A percentile compares a stretch with the other conserved stretches of the same genome.
Evolutionary conservation across 2,329 filamentous ascomycete genomes (phyloP).

Genomic region (Apiospora koreana): DNA sequence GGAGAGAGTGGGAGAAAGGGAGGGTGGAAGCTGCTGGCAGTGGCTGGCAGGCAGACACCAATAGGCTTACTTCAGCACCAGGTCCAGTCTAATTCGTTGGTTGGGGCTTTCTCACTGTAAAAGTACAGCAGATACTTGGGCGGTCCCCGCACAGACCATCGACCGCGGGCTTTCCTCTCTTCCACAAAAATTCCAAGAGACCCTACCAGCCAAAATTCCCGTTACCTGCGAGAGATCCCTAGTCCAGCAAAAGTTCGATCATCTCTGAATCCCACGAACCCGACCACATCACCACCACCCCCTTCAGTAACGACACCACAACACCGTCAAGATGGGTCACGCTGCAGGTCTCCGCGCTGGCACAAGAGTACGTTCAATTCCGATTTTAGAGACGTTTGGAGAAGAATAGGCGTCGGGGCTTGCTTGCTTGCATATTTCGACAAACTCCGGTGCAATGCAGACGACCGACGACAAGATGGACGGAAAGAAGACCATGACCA

Average conservation of each 20-base stretch:
- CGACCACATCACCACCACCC: constrained; percentile 21
- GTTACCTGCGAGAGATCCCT: constrained; percentile 14
- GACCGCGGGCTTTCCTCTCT: constrained; percentile 4
- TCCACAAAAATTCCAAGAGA: constrained; percentile 20
- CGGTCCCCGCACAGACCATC: background rate
- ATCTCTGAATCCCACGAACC: constrained; percentile 14
- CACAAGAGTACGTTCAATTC: constrained; percentile 68
- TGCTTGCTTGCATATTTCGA: constrained; percentile 2
- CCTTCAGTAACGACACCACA: constrained; percentile 38
- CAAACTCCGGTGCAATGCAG: constrained; percentile 11
- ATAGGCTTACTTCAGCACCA: background rate
- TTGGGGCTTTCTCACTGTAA: background rate
- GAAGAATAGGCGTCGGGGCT: background rate
- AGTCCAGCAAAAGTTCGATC: constrained; percentile 9
- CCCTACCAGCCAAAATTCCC: constrained; percentile 15
- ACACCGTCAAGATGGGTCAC: constrained; percentile 76
- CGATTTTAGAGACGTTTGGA: background rate
- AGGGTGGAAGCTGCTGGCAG: no score
- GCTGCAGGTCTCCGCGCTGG: constrained; percentile 83
- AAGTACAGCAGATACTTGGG: background rate
- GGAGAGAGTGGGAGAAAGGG: no score
- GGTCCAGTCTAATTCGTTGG: background rate
- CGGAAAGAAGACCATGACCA: background rate
- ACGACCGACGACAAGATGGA: background rate
- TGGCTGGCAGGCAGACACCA: background rate